A percentile compares a stretch with the other conserved stretches of the same genome.
Conservation (phyloP, 2,329 filamentous ascomycete genomes). For the Colletotrichum orchidophilum region DNA sequence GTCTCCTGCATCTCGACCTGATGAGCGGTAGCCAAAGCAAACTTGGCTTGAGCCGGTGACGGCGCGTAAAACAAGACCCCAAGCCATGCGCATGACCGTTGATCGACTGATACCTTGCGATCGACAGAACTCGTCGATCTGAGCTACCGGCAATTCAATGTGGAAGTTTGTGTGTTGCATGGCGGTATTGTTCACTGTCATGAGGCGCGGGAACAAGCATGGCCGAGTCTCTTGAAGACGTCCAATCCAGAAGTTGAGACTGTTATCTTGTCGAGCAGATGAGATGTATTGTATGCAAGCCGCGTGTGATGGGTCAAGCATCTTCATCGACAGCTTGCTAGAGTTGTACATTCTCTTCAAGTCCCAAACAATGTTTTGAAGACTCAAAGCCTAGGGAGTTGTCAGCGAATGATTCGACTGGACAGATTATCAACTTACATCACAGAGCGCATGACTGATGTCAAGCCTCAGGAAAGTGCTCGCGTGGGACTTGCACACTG, state of each 20-base stretch:
- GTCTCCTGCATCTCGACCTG: slow-evolving; percentile 54
- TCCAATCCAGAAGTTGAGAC: slow-evolving; percentile 57
- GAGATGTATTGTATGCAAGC: slow-evolving; percentile 51
- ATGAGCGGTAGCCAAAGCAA: slow-evolving; percentile 62
- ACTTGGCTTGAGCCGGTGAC: slow-evolving; percentile 63
- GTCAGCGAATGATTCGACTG: neutral
- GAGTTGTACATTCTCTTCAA: slow-evolving; percentile 56
- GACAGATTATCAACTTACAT: slow-evolving; percentile 42
- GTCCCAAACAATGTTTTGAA: slow-evolving; percentile 57
- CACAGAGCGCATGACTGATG: slow-evolving; percentile 60
- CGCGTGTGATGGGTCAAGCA: slow-evolving; percentile 46
- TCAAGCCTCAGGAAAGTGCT: slow-evolving; percentile 60
- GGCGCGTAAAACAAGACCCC: slow-evolving; percentile 64
- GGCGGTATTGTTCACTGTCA: slow-evolving; percentile 34
- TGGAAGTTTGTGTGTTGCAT: slow-evolving; percentile 50
- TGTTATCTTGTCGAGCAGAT: slow-evolving; percentile 43
- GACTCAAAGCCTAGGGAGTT: slow-evolving; percentile 42
- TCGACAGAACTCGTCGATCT: slow-evolving; percentile 54
- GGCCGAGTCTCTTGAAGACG: slow-evolving; percentile 48
- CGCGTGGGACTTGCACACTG: slow-evolving; percentile 55
- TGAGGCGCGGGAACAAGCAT: slow-evolving; percentile 57
- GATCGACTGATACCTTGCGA: slow-evolving; percentile 53
- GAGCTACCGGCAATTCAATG: slow-evolving; percentile 50
- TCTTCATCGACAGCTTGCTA: slow-evolving; percentile 45
- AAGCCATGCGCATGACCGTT: slow-evolving; percentile 66